These are phyloP conservation scores for Mortierella antarctica DNA, from an alignment of 192 early-diverging fungal species.

Conservation along the genomic window DNA sequence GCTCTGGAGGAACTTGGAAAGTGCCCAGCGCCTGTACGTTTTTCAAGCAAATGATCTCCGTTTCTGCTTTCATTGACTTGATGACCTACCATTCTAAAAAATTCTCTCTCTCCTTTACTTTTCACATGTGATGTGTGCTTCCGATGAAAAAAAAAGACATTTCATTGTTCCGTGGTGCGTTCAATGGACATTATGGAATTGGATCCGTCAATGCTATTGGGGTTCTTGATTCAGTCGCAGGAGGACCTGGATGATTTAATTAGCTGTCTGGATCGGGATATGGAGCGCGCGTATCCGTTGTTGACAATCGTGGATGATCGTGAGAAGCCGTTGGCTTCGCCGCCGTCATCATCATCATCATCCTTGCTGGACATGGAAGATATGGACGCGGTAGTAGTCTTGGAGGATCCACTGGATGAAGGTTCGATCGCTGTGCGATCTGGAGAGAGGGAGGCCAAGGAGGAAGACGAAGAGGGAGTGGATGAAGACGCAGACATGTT, in stretches of 20 bases:
- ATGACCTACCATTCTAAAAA: background rate
- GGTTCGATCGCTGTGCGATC: background rate
- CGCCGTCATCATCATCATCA: background rate
- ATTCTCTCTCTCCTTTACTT: background rate
- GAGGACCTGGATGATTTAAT: slow-evolving; percentile 36
- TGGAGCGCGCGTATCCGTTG: slow-evolving; percentile 14
- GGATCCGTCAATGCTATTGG: slow-evolving; percentile 54
- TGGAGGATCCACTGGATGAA: too few relatives aligned
- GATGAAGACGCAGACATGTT: slow-evolving; percentile 2
- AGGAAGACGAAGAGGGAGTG: background rate
- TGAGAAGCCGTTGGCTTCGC: background rate
- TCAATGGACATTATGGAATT: slow-evolving; percentile 50
- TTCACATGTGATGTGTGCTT: background rate
- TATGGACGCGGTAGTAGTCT: too few relatives aligned
- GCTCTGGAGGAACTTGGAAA: slow-evolving; percentile 10
- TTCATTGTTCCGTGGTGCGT: slow-evolving; percentile 47
- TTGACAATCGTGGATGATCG: slow-evolving; percentile 17
- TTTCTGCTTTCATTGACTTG: background rate
- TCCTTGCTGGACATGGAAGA: background rate
- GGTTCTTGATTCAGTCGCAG: slow-evolving; percentile 44
- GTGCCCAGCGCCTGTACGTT: slow-evolving; percentile 27
- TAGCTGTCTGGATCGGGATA: slow-evolving; percentile 3
- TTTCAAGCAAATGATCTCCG: background rate
- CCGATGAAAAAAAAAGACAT: slow-evolving; percentile 9
- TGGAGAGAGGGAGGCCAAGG: background rate